Conservation (phyloP, 2,329 filamentous ascomycete genomes). For the Neoscytalidium dimidiatum region DNA sequence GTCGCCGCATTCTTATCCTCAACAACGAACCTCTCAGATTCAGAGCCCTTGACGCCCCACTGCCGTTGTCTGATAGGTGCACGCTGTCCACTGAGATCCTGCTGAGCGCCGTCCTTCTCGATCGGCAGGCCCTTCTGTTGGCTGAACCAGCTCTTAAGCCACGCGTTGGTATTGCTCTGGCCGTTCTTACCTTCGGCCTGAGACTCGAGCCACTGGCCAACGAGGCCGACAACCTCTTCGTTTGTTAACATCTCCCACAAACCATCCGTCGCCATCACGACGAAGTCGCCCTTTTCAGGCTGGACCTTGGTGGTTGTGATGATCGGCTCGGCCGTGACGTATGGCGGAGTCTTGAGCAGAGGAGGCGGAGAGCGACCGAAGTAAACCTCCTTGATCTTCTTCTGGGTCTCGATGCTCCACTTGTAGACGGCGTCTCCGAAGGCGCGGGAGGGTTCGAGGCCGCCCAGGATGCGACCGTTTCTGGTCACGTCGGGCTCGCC, state of each 20-base stretch:
- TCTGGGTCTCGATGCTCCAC: constrained; percentile 84
- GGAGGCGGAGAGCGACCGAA: constrained; percentile 80
- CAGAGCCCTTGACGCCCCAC: constrained; percentile 77
- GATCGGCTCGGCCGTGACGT: constrained; percentile 94
- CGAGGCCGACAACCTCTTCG: constrained; percentile 93
- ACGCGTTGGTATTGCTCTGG: constrained; percentile 53
- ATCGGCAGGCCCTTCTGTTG: constrained; percentile 68
- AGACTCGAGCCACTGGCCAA: constrained; percentile 93
- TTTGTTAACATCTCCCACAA: constrained; percentile 99
- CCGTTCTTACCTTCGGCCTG: constrained; percentile 50
- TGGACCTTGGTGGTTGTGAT: constrained; percentile 91
- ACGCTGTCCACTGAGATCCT: constrained; percentile 68
- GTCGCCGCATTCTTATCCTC: constrained; percentile 96
- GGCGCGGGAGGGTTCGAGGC: constrained; percentile 87
- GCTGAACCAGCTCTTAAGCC: constrained; percentile 71
- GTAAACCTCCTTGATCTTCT: constrained; percentile 79
- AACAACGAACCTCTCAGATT: constrained; percentile 83
- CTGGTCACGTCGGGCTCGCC: constrained; percentile 84
- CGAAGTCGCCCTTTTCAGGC: constrained; percentile 87
- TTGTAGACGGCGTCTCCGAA: constrained; percentile 98
- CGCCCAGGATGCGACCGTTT: constrained; percentile 88
- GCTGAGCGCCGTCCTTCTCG: constrained; percentile 59
- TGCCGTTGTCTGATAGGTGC: constrained; percentile 87
- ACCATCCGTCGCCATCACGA: constrained; percentile 95
- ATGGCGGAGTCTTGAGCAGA: constrained; percentile 85